Percentiles rank a stretch among this genome's conserved stretches.
phyloP scores from a whole-genome alignment of 495 filamentous ascomycete genomes.

The Xylaria intraflava region DNA sequence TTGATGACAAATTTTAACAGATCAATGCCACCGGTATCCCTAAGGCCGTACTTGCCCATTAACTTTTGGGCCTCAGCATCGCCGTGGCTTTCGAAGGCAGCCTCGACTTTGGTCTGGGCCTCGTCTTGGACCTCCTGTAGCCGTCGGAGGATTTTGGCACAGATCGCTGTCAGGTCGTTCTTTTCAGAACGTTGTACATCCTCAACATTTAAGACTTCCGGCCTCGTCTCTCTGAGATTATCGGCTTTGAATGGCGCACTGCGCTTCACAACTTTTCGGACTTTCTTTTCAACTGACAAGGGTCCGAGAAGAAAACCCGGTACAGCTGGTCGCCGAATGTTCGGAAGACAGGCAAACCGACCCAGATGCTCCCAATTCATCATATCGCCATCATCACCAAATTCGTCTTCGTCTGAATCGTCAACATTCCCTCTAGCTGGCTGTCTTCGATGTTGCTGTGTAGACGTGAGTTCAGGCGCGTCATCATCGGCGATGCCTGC shows the following conservation, averaged over 20 bases:
- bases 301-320: slow-evolving; percentile 85
- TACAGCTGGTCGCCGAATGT: slow-evolving; percentile 66
- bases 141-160: slow-evolving; percentile 53
- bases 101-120: slow-evolving; percentile 36
- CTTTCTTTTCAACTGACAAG: slow-evolving; percentile 79
- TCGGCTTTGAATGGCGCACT: slow-evolving; percentile 55
- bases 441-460: slow-evolving; percentile 37
- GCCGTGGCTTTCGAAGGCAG: slow-evolving; percentile 27
- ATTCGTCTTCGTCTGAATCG: slow-evolving; percentile 45
- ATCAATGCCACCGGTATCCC: slow-evolving; percentile 58
- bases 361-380: slow-evolving; percentile 87
- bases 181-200: slow-evolving; percentile 69
- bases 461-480: slow-evolving; percentile 37
- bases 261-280: slow-evolving; percentile 59
- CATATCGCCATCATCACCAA: slow-evolving; percentile 65
- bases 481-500: slow-evolving; percentile 36
- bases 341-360: slow-evolving; percentile 61
- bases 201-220: slow-evolving; percentile 62
- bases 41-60: slow-evolving; percentile 50
- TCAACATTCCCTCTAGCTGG: slow-evolving; percentile 21
- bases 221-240: slow-evolving; percentile 59
- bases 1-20: slow-evolving; percentile 84
- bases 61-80: slow-evolving; percentile 29
- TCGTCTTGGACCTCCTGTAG: slow-evolving; percentile 34
- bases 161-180: slow-evolving; percentile 64